Evolutionary conservation across 768 basidiomycete species (phyloP).

Genomic region (Hortiboletus campestris): DNA sequence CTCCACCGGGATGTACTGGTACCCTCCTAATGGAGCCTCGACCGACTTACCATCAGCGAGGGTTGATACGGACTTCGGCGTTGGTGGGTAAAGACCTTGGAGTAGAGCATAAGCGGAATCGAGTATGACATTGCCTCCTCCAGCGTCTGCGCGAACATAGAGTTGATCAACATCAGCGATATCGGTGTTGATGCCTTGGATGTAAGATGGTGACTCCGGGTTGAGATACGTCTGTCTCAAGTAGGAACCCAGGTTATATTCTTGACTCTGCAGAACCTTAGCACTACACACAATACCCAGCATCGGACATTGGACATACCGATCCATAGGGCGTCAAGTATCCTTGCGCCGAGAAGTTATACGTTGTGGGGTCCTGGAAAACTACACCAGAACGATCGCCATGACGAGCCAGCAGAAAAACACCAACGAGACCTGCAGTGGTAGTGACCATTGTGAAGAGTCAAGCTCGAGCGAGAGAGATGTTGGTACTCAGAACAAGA

Average conservation of each 20-base stretch:
- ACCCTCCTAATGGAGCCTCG: conserved; percentile 74
- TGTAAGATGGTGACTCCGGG: conserved; percentile 61
- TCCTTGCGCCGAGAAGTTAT: conserved; percentile 52
- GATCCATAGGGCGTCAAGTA: conserved; percentile 75
- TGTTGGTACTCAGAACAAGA: no score
- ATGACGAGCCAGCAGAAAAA: conserved; percentile 71
- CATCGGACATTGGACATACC: conserved; percentile 40
- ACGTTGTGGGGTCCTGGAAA: conserved; percentile 75
- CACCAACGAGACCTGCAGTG: conserved; percentile 53
- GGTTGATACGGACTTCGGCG: conserved; percentile 55
- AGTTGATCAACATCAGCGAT: conserved; percentile 69
- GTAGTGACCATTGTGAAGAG: conserved; percentile 25
- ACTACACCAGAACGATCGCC: conserved; percentile 63
- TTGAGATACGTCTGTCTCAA: conserved; percentile 66
- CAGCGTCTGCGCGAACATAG: conserved; percentile 74
- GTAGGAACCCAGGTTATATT: conserved; percentile 56
- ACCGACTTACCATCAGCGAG: conserved; percentile 75
- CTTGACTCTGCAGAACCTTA: conserved; percentile 38
- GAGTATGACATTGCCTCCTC: conserved; percentile 70
- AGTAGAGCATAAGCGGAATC: conserved; percentile 81
- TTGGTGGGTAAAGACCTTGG: conserved; percentile 84
- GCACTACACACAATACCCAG: neutral
- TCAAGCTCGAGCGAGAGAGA: neutral
- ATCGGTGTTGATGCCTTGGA: conserved; percentile 62
- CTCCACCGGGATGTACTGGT: conserved; percentile 72